phyloP scores from a whole-genome alignment of 371 early-diverging fungal genomes.

The Mucor velutinosus region DNA sequence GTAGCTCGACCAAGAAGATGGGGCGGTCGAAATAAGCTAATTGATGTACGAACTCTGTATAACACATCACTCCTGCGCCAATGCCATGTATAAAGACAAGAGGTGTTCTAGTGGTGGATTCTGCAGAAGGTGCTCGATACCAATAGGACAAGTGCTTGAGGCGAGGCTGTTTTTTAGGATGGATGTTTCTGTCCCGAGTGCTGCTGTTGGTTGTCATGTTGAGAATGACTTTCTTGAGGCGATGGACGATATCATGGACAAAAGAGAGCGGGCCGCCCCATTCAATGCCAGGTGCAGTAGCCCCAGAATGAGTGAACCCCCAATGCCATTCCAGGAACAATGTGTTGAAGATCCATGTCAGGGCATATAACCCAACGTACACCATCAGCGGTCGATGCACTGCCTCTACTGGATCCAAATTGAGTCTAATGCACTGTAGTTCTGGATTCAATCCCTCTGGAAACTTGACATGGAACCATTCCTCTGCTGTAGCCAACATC shows the following conservation, averaged over 20 bases:
- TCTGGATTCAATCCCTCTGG: slow-evolving; percentile 54
- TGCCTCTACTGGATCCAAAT: slow-evolving; percentile 64
- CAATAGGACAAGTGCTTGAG: slow-evolving; percentile 26
- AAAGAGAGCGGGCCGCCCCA: slow-evolving; percentile 34
- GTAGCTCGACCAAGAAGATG: slow-evolving; percentile 67
- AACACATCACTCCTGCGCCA: slow-evolving; percentile 60
- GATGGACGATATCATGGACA: not conserved
- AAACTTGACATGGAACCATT: slow-evolving; percentile 42
- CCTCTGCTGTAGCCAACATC: slow-evolving; percentile 51
- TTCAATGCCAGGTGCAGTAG: slow-evolving; percentile 5
- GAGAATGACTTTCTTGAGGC: not conserved
- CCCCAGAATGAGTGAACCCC: slow-evolving; percentile 23
- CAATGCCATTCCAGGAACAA: slow-evolving; percentile 25
- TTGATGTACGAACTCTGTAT: slow-evolving; percentile 57
- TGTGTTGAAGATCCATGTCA: slow-evolving; percentile 34
- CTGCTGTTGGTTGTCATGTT: too few species aligned
- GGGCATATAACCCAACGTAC: slow-evolving; percentile 43
- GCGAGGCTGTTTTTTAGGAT: not conserved
- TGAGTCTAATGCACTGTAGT: slow-evolving; percentile 58
- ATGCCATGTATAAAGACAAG: slow-evolving; percentile 74
- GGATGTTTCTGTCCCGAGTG: not conserved
- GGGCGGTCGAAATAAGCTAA: slow-evolving; percentile 48
- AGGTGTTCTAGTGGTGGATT: slow-evolving; percentile 36
- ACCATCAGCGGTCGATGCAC: slow-evolving; percentile 61
- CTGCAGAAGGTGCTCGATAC: slow-evolving; percentile 19